These are phyloP conservation scores for Zygnema circumcarinatum DNA, from an alignment of 139 green algal species.

Conservation along the genomic window DNA sequence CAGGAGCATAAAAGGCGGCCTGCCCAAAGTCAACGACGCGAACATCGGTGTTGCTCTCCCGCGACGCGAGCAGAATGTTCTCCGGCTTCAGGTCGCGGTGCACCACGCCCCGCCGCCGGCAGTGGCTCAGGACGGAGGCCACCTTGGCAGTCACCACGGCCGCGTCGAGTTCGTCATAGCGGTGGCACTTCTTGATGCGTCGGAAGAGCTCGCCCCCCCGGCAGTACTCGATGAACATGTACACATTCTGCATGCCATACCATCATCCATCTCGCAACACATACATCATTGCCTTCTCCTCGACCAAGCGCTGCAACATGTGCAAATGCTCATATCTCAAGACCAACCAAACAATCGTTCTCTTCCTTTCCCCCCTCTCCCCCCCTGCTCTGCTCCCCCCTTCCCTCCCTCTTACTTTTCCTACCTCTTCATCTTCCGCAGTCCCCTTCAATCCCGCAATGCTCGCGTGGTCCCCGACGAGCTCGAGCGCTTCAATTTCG, in stretches of 20 bases:
- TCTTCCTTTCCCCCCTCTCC: too few species aligned
- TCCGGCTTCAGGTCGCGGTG: slow-evolving; percentile 88
- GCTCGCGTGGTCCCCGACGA: neutral
- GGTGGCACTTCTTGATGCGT: slow-evolving; percentile 75
- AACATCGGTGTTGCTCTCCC: slow-evolving; percentile 70
- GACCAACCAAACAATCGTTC: too few species aligned
- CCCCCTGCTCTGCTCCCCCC: too few species aligned
- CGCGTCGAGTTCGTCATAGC: slow-evolving; percentile 87
- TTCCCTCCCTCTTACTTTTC: too few species aligned
- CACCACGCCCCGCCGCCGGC: slow-evolving; percentile 92
- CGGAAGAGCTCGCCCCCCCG: slow-evolving; percentile 95
- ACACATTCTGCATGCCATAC: slow-evolving; percentile 56
- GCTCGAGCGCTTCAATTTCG: neutral
- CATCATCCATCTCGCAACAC: too few species aligned
- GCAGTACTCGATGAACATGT: slow-evolving; percentile 85
- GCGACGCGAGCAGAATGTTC: slow-evolving; percentile 94
- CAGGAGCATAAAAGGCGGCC: slow-evolving; percentile 81
- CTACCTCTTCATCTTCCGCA: neutral
- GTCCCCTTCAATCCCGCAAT: neutral
- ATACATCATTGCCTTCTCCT: too few species aligned
- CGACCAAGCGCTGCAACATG: too few species aligned
- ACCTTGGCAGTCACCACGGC: slow-evolving; percentile 84
- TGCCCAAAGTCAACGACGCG: slow-evolving; percentile 95
- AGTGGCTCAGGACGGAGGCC: slow-evolving; percentile 86
- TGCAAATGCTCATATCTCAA: too few species aligned